Evolutionary conservation across 805 yeast species (phyloP).

Genomic region (Scheffersomyces spartinae): DNA sequence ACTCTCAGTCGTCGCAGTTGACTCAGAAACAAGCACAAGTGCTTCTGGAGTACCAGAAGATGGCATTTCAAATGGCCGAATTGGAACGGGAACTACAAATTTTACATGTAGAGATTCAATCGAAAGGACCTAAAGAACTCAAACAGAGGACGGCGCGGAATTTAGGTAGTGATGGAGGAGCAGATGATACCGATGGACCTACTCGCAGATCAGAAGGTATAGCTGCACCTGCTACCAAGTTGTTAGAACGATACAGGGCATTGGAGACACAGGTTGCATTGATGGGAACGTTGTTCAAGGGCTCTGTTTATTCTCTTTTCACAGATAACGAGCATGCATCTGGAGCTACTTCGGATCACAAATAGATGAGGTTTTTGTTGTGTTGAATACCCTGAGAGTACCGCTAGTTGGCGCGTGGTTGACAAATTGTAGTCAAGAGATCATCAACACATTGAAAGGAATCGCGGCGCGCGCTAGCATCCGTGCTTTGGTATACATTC

Average conservation of each 20-base stretch:
- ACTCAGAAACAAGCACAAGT: constrained; percentile 21
- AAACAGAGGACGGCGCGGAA: background rate
- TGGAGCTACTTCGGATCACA: too few species aligned
- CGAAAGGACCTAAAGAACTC: constrained; percentile 8
- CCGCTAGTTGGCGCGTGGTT: too few species aligned
- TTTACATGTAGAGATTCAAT: too few species aligned
- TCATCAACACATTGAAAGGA: too few species aligned
- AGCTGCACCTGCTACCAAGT: constrained; percentile 14
- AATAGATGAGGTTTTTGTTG: too few species aligned
- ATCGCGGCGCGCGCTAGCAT: too few species aligned
- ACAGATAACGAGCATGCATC: too few species aligned
- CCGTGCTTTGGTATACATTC: too few species aligned
- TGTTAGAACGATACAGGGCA: constrained; percentile 39
- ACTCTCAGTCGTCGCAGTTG: constrained; percentile 9
- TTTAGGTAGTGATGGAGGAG: too few species aligned
- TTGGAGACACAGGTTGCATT: constrained; percentile 54
- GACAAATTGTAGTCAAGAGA: too few species aligned
- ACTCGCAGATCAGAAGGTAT: constrained; percentile 5
- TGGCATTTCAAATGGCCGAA: constrained; percentile 20
- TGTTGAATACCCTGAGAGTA: too few species aligned
- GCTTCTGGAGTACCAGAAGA: constrained; percentile 24
- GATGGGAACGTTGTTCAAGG: constrained; percentile 55
- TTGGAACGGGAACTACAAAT: constrained; percentile 21
- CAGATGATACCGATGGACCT: too few species aligned
- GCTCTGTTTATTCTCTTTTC: constrained; percentile 60